These are phyloP conservation scores for Phytopythium sindhum DNA, from an alignment of 352 stramenopile genomes.

Conservation along the genomic window DNA sequence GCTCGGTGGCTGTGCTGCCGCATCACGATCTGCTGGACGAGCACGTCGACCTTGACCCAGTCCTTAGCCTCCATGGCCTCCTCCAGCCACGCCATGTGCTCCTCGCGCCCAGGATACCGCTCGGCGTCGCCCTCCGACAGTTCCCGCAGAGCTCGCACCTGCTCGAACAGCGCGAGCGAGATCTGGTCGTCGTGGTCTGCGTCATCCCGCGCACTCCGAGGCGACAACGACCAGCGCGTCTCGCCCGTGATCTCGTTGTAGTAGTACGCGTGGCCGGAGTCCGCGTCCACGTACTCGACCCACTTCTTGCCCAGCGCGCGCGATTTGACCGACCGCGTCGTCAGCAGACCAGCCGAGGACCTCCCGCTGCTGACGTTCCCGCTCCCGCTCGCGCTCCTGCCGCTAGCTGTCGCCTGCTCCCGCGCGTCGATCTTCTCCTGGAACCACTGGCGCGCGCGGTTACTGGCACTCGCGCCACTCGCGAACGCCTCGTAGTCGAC, in stretches of 20 bases:
- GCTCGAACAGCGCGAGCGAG: constrained; percentile 46
- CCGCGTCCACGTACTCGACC: constrained; percentile 77
- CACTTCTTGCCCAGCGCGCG: constrained; percentile 68
- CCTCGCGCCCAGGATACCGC: constrained; percentile 43
- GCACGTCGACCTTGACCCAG: constrained; percentile 64
- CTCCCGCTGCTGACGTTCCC: constrained; percentile 11
- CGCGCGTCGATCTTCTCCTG: constrained; percentile 21
- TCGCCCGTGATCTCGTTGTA: constrained; percentile 90
- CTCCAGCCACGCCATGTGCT: constrained; percentile 75
- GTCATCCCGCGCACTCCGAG: constrained; percentile 55
- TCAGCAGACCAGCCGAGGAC: constrained; percentile 16
- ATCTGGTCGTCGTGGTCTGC: constrained; percentile 54
- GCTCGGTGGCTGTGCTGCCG: constrained; percentile 52
- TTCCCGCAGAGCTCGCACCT: constrained; percentile 50
- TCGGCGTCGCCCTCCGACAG: constrained; percentile 21
- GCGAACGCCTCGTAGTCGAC: constrained; percentile 45
- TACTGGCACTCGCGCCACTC: constrained; percentile 28
- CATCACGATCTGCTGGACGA: constrained; percentile 71
- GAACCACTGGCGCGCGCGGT: constrained; percentile 68
- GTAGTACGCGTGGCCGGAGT: constrained; percentile 87
- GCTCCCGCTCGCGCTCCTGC: not conserved
- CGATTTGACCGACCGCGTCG: constrained; percentile 28
- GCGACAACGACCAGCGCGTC: constrained; percentile 79
- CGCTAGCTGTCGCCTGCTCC: constrained; percentile 10
- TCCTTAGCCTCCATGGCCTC: constrained; percentile 49